Percentiles rank a stretch among this genome's conserved stretches.
Conservation (phyloP, 208 protist genomes). For the Blastocrithidia nonstop region DNA sequence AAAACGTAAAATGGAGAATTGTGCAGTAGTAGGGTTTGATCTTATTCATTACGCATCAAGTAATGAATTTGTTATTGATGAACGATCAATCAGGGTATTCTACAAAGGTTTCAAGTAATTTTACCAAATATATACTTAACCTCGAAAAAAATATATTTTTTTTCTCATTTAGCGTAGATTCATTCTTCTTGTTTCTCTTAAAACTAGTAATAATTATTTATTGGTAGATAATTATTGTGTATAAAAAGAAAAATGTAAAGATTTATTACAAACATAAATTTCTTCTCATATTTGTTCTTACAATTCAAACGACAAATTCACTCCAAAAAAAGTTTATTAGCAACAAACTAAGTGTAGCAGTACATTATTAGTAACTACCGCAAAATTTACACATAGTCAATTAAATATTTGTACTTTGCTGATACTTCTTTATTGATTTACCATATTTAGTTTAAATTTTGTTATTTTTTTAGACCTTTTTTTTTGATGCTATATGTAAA, state of each 20-base stretch:
- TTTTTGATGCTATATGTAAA: conserved; percentile 5
- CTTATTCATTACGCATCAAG: conserved; percentile 42
- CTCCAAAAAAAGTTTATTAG: conserved; percentile 1
- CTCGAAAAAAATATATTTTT: not conserved
- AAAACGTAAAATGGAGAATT: conserved; percentile 81
- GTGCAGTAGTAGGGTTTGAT: conserved; percentile 70
- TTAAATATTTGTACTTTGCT: not conserved
- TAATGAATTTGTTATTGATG: conserved; percentile 51
- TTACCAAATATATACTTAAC: not conserved
- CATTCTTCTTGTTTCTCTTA: not conserved
- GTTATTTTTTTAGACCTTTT: not conserved
- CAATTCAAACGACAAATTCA: no score
- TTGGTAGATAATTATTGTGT: not conserved
- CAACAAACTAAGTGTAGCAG: not conserved
- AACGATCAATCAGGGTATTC: conserved; percentile 46
- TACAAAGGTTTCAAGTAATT: conserved; percentile 58
- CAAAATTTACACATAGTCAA: not conserved
- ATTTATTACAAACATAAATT: conserved; percentile 1
- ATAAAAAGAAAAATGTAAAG: conserved; percentile 1
- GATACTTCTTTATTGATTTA: not conserved
- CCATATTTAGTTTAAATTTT: not conserved
- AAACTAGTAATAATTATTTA: not conserved
- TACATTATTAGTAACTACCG: not conserved
- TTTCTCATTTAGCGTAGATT: conserved; percentile 4
- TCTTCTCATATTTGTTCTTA: no score